Percentiles rank a stretch among this genome's conserved stretches.
These are phyloP conservation scores for Kodamaea kaohsiungensis DNA, from an alignment of 805 yeast genomes.

Conservation along the genomic window DNA sequence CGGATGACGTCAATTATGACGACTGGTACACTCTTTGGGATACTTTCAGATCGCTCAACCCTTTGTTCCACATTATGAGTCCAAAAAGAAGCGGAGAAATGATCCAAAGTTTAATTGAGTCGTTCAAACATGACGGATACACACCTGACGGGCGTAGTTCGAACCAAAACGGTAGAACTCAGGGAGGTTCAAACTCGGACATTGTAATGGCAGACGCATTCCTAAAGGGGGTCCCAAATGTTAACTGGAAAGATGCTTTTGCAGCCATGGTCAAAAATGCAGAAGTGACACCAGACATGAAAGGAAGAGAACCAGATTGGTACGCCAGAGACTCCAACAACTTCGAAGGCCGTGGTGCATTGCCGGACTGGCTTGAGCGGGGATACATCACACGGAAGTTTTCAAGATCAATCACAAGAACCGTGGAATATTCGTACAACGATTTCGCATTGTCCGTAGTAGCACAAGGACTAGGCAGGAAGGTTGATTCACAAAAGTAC, in stretches of 20 bases:
- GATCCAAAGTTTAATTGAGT: constrained; percentile 27
- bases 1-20: constrained; percentile 22
- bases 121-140: constrained; percentile 33
- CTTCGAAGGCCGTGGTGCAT: constrained; percentile 38
- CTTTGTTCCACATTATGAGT: constrained; percentile 28
- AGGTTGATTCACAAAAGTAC: constrained; percentile 23
- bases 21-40: constrained; percentile 42
- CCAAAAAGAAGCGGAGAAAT: constrained; percentile 28
- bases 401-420: constrained; percentile 34
- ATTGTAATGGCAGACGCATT: constrained; percentile 38
- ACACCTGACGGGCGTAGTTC: constrained; percentile 40
- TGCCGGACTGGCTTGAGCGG: constrained; percentile 32
- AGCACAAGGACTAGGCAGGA: constrained; percentile 29
- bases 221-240: constrained; percentile 24
- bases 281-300: constrained; percentile 26
- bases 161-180: constrained; percentile 38
- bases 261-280: constrained; percentile 36
- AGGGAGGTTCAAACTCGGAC: constrained; percentile 40
- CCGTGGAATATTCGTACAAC: constrained; percentile 38
- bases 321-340: constrained; percentile 32
- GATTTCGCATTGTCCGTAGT: constrained; percentile 35
- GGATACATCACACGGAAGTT: constrained; percentile 33
- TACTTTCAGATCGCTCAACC: constrained; percentile 35
- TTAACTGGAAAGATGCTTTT: constrained; percentile 33
- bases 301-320: constrained; percentile 12